Percentiles rank a stretch among this genome's conserved stretches.
Conservation (phyloP, 2,329 filamentous ascomycete genomes). For the Alternaria alternata region DNA sequence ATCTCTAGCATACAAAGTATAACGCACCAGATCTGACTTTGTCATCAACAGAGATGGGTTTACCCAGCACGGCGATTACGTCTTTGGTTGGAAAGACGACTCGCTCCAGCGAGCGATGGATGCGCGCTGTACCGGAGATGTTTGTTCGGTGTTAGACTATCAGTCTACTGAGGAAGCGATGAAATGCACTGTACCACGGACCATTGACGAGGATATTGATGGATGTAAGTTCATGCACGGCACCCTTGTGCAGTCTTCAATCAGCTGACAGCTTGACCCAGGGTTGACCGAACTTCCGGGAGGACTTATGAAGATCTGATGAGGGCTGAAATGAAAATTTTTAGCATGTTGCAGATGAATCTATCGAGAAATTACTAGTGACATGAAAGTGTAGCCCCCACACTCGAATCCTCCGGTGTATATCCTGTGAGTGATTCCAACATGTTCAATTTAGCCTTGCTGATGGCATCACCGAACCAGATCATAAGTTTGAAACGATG, state of each 20-base stretch:
- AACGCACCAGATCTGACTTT: neutral
- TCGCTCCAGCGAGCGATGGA: slow-evolving; percentile 41
- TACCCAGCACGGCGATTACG: slow-evolving; percentile 41
- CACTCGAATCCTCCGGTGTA: neutral
- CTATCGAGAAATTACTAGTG: neutral
- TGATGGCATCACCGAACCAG: neutral
- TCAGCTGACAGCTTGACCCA: neutral
- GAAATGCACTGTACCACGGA: slow-evolving; percentile 33
- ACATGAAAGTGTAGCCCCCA: neutral
- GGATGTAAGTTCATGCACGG: slow-evolving; percentile 31
- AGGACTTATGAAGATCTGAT: neutral
- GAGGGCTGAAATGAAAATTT: neutral
- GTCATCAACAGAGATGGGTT: slow-evolving; percentile 26
- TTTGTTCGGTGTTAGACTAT: slow-evolving; percentile 28
- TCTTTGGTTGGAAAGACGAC: slow-evolving; percentile 44
- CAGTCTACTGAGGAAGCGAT: slow-evolving; percentile 35
- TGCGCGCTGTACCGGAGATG: slow-evolving; percentile 33
- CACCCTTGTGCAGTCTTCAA: neutral
- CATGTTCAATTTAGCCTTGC: neutral
- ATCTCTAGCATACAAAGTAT: neutral
- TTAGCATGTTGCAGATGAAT: neutral
- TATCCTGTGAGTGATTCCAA: neutral
- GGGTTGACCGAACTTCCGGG: slow-evolving; percentile 1
- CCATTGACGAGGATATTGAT: slow-evolving; percentile 36
- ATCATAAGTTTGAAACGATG: neutral